Evolutionary conservation across 441 rosid genomes (phyloP), one percentile per base, ranked within the genome.

Genomic region (Isatis lusitanica): DNA sequence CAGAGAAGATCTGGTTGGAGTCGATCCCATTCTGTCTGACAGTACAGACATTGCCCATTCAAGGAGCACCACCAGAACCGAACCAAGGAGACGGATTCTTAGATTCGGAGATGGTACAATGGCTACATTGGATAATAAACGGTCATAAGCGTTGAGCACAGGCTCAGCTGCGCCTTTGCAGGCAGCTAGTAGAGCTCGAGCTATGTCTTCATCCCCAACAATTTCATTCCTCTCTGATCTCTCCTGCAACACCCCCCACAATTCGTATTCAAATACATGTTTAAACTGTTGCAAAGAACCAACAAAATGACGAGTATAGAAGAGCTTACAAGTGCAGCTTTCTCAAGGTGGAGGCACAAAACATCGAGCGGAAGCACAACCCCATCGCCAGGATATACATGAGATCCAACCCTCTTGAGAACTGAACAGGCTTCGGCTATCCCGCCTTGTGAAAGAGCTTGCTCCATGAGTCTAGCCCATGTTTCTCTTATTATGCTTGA

Each of bases 81-180:
- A 95, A 47, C 83, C 74, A 31, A 93, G 90, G 71, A 91, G 92
- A 59, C 95, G 91, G 78, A 95, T 69, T 81, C 94, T 87, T 55
- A 91, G 95, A 75, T 77, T 86, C 8, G 97, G 95, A 9, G 97
- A 91, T 4, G 93, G 87, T 57, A 91, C 81, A 70, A 90, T 86
- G 59, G 97, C 93, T 62, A 89, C 87, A 51, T 80, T 93, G 57
- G 98, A 93, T 73, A 95, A 72, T 43, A 95, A 80, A 68, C 90
- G 93, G 79, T 91, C 97, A 60, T 91, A 95, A 59, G 93, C 81
- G 78, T 90, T 93, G 78, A 93, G 80, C 56, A 89, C 96, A 55
- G 97, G 97, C 73, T 93, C 98, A 58, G 88, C 85, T 63, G 97
- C 91, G 43, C 97, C 97, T 84, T 90, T 93, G 85, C 99, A 93